Conservation (phyloP, 805 yeast genomes). For the Wickerhamiella sorbophila region DNA sequence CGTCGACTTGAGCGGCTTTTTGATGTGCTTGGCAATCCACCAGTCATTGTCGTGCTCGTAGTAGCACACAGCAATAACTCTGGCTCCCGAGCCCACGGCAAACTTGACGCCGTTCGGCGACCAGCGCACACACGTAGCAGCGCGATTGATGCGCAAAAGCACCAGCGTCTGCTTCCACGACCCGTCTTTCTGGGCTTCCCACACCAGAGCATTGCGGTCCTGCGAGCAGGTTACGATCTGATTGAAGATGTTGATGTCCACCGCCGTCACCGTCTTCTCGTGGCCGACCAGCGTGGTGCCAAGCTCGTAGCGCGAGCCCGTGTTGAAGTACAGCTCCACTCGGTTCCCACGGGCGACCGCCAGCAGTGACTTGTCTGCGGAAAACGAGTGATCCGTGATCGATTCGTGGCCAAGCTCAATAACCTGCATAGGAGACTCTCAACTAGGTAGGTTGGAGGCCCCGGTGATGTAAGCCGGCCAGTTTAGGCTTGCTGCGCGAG, state of each 20-base stretch:
- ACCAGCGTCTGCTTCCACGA: constrained; percentile 79
- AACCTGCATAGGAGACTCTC: constrained; percentile 16
- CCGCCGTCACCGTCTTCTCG: constrained; percentile 87
- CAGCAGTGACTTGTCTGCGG: constrained; percentile 45
- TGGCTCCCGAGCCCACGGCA: constrained; percentile 93
- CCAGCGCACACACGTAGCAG: constrained; percentile 92
- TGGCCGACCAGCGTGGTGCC: constrained; percentile 50
- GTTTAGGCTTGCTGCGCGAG: too few species aligned
- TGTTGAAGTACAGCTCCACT: constrained; percentile 58
- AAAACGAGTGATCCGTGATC: constrained; percentile 83
- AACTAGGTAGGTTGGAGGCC: constrained; percentile 7
- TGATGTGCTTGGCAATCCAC: constrained; percentile 98
- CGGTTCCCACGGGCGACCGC: constrained; percentile 72
- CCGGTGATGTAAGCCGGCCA: too few species aligned
- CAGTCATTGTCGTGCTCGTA: constrained; percentile 93
- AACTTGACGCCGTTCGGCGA: constrained; percentile 89
- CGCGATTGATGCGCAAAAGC: constrained; percentile 79
- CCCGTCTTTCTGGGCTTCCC: constrained; percentile 62
- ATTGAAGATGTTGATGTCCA: constrained; percentile 70
- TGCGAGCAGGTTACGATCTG: constrained; percentile 93
- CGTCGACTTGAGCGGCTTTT: constrained; percentile 85
- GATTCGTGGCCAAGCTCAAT: constrained; percentile 70
- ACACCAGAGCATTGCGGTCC: constrained; percentile 93
- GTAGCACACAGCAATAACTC: constrained; percentile 90
- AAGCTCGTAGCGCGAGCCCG: constrained; percentile 38